Percentiles rank a stretch among this genome's conserved stretches.
Evolutionary conservation across 805 yeast species (phyloP).

Genomic region (Starmerella stigmatis): DNA sequence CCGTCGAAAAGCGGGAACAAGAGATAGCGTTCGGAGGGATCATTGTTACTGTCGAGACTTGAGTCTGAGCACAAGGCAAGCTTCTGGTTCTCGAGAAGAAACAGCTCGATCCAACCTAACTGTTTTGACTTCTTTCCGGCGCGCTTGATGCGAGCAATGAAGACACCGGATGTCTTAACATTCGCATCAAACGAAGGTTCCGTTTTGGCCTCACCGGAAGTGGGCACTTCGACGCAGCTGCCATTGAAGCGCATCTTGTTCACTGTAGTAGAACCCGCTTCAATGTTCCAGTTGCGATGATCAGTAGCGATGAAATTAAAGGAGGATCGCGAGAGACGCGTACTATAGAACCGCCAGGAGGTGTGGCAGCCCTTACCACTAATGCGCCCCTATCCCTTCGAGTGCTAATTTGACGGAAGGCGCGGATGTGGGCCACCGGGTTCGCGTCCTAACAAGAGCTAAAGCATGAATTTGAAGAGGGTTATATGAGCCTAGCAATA

Average conservation of each 20-base stretch:
- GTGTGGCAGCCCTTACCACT: conserved; percentile 1
- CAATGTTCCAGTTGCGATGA: neutral
- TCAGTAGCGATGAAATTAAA: neutral
- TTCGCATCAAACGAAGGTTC: conserved; percentile 7
- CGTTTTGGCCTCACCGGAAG: conserved; percentile 9
- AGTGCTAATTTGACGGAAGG: neutral
- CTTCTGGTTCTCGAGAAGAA: conserved; percentile 15
- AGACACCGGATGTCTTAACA: conserved; percentile 8
- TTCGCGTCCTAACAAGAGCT: no score
- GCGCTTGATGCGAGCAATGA: conserved; percentile 17
- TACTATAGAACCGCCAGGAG: conserved; percentile 2
- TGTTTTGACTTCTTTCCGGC: conserved; percentile 11
- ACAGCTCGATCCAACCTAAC: conserved; percentile 16
- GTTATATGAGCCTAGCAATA: no score
- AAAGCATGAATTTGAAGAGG: no score
- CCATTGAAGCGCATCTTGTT: conserved; percentile 15
- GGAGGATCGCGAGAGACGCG: neutral
- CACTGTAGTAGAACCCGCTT: neutral
- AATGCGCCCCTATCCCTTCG: neutral
- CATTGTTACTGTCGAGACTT: neutral
- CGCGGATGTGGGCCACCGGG: no score
- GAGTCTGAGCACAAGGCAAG: conserved; percentile 17
- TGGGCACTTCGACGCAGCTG: conserved; percentile 12
- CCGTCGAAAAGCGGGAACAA: conserved; percentile 19
- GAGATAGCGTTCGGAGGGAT: conserved; percentile 2